These are phyloP conservation scores for Claviceps sp. DNA, from an alignment of 2,329 filamentous ascomycete genomes.

Conservation along the genomic window DNA sequence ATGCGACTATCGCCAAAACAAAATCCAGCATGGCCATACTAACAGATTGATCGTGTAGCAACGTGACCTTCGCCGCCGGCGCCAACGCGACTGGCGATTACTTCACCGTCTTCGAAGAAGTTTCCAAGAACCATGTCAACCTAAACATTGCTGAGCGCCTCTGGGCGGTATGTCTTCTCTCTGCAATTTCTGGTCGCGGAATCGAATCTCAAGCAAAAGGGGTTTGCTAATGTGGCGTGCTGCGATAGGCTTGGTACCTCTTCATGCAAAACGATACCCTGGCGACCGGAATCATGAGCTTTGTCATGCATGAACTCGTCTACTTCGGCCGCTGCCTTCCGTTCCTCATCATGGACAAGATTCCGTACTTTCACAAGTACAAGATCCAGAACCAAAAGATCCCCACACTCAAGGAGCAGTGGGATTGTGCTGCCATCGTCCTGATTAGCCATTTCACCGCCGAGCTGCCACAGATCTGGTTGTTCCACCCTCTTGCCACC, in stretches of 20 bases:
- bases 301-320: constrained; percentile 82
- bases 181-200: neutral
- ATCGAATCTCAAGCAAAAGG: neutral
- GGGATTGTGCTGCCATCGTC: constrained; percentile 84
- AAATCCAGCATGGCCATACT: neutral
- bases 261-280: constrained; percentile 97
- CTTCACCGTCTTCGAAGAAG: constrained; percentile 46
- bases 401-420: constrained; percentile 85
- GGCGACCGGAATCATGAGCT: constrained; percentile 95
- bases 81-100: constrained; percentile 38
- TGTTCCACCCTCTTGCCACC: constrained; percentile 94
- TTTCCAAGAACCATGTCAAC: constrained; percentile 64
- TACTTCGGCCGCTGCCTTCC: constrained; percentile 89
- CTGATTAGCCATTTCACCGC: constrained; percentile 94
- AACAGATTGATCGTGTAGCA: constrained; percentile 23
- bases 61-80: constrained; percentile 33
- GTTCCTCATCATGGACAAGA: constrained; percentile 82
- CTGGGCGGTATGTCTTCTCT: constrained; percentile 55
- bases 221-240: neutral
- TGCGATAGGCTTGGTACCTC: constrained; percentile 66
- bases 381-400: constrained; percentile 89
- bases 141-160: constrained; percentile 78
- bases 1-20: constrained; percentile 2
- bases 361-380: constrained; percentile 81
- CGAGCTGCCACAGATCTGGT: constrained; percentile 96